Percentiles rank a stretch among this genome's conserved stretches.
Evolutionary conservation across 1,284 basidiomycete genomes (phyloP).

Genomic region (Pisolithus thermaeus): DNA sequence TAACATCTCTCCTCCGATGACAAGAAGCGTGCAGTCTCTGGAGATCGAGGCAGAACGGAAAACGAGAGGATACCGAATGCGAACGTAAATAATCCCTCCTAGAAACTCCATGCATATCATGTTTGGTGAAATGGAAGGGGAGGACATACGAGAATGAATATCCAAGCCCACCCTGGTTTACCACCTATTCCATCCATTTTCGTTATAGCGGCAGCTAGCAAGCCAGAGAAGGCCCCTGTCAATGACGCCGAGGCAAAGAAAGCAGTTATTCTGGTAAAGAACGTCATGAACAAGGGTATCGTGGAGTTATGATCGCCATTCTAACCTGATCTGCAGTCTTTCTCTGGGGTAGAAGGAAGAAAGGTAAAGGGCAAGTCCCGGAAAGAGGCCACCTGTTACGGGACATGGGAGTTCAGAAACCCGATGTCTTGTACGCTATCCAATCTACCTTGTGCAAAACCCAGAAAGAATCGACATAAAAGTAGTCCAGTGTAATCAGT

Average conservation of each 20-base stretch:
- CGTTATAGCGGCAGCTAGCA: slow-evolving; percentile 54
- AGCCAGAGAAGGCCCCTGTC: slow-evolving; percentile 59
- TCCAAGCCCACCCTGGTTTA: slow-evolving; percentile 56
- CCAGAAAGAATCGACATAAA: slow-evolving; percentile 60
- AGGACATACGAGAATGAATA: slow-evolving; percentile 48
- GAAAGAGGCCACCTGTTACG: slow-evolving; percentile 47
- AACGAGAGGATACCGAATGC: slow-evolving; percentile 43
- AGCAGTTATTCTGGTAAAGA: slow-evolving; percentile 37
- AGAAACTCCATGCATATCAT: not conserved
- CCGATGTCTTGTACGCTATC: slow-evolving; percentile 29
- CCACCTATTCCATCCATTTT: slow-evolving; percentile 45
- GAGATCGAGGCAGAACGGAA: slow-evolving; percentile 46
- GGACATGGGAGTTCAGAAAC: slow-evolving; percentile 27
- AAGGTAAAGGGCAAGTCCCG: slow-evolving; percentile 53
- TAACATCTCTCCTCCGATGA: slow-evolving; percentile 36
- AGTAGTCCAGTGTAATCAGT: slow-evolving; percentile 48
- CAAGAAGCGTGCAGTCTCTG: slow-evolving; percentile 37
- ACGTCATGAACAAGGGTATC: not conserved
- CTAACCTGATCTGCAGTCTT: slow-evolving; percentile 49
- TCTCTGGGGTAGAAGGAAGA: slow-evolving; percentile 55
- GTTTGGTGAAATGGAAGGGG: not conserved
- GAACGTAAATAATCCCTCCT: slow-evolving; percentile 50
- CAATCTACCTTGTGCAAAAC: slow-evolving; percentile 49
- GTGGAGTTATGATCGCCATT: not conserved
- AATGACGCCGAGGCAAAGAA: slow-evolving; percentile 57